phyloP scores from a whole-genome alignment of 495 filamentous ascomycete genomes.

The Talaromyces proteolyticus region DNA sequence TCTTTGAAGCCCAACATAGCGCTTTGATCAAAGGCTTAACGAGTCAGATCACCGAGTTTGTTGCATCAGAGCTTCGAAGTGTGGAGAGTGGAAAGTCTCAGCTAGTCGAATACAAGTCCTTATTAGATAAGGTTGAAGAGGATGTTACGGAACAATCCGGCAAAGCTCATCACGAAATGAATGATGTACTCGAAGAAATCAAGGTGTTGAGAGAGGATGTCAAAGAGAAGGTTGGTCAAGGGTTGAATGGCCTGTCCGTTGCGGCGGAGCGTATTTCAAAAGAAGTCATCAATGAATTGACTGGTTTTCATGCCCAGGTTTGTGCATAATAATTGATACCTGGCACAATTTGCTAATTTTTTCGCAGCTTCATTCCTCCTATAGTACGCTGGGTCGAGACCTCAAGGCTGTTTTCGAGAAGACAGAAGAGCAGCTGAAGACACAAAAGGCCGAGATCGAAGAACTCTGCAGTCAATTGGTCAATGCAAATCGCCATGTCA shows the following conservation, averaged over 20 bases:
- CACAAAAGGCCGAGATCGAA: conserved; percentile 76
- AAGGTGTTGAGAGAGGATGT: conserved; percentile 80
- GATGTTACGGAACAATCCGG: conserved; percentile 63
- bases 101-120: conserved; percentile 57
- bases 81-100: conserved; percentile 60
- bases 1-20: conserved; percentile 65
- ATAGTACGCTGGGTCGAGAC: conserved; percentile 81
- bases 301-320: conserved; percentile 71
- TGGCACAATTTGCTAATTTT: conserved; percentile 13
- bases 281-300: conserved; percentile 84
- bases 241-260: conserved; percentile 73
- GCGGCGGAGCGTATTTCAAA: conserved; percentile 84
- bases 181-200: conserved; percentile 85
- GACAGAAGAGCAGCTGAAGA: conserved; percentile 61
- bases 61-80: conserved; percentile 63
- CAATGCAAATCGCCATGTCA: conserved; percentile 55
- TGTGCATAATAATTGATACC: not conserved
- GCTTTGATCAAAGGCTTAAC: conserved; percentile 61
- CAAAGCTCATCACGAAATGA: conserved; percentile 79
- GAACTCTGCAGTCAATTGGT: conserved; percentile 63
- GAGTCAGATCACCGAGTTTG: conserved; percentile 63
- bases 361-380: conserved; percentile 70
- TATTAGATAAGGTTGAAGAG: conserved; percentile 59
- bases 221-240: conserved; percentile 77
- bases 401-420: conserved; percentile 82